Conservation (phyloP, 805 yeast species). For the Saturnispora dispora region DNA sequence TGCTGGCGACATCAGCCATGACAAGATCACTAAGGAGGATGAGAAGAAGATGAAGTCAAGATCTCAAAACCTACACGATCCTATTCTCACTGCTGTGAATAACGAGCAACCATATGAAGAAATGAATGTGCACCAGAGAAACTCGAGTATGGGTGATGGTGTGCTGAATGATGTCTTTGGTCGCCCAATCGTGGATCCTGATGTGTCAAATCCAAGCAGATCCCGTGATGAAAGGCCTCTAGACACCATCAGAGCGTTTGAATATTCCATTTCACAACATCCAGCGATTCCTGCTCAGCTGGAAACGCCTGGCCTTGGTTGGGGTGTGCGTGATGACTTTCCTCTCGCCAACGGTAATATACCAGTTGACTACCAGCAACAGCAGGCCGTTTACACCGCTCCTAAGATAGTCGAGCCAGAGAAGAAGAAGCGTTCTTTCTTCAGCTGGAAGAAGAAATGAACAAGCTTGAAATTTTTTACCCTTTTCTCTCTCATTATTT, state of each 20-base stretch:
- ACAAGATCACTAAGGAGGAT: slow-evolving; percentile 41
- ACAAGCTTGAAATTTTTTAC: not conserved
- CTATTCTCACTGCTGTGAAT: slow-evolving; percentile 85
- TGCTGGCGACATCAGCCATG: slow-evolving; percentile 13
- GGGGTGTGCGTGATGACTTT: slow-evolving; percentile 78
- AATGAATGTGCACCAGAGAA: slow-evolving; percentile 31
- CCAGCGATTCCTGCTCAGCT: slow-evolving; percentile 65
- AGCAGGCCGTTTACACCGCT: slow-evolving; percentile 39
- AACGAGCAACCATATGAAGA: slow-evolving; percentile 94
- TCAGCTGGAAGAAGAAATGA: slow-evolving; percentile 47
- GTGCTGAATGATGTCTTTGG: slow-evolving; percentile 79
- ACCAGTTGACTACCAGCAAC: slow-evolving; percentile 24
- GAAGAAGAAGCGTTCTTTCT: slow-evolving; percentile 69
- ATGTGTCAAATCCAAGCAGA: slow-evolving; percentile 88
- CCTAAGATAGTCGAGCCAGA: slow-evolving; percentile 37
- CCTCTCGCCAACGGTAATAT: slow-evolving; percentile 38
- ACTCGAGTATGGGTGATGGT: slow-evolving; percentile 31
- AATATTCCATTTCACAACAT: slow-evolving; percentile 91
- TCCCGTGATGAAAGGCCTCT: slow-evolving; percentile 92
- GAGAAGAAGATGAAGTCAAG: slow-evolving; percentile 50
- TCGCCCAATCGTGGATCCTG: slow-evolving; percentile 65
- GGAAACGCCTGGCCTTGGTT: slow-evolving; percentile 72
- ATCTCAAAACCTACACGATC: slow-evolving; percentile 72
- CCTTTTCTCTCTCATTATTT: not conserved
- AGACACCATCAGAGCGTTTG: slow-evolving; percentile 91